Evolutionary conservation across 768 basidiomycete species (phyloP).

Genomic region (Postia placenta): DNA sequence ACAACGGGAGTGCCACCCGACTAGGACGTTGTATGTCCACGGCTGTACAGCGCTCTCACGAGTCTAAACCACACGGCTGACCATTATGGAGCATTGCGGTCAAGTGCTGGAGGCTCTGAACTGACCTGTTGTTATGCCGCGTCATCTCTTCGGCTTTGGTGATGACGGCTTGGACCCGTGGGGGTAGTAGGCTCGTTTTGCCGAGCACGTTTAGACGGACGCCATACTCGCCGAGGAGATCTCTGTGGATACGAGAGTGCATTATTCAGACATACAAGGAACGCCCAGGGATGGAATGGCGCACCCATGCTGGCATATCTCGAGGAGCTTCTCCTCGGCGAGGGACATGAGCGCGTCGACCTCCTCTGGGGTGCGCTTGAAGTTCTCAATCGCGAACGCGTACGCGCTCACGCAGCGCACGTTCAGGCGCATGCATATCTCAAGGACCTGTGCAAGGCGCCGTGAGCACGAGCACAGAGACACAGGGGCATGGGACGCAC

Average conservation of each 20-base stretch:
- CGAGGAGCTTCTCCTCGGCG: constrained; percentile 68
- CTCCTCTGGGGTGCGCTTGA: constrained; percentile 80
- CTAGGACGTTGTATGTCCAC: too few relatives aligned
- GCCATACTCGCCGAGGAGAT: constrained; percentile 74
- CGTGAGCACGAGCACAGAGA: neutral
- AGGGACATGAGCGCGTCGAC: constrained; percentile 86
- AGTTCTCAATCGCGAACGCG: constrained; percentile 98
- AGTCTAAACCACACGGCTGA: too few relatives aligned
- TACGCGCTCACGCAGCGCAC: constrained; percentile 89
- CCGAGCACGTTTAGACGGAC: constrained; percentile 85
- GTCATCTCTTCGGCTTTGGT: constrained; percentile 74
- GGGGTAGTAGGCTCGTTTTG: constrained; percentile 66
- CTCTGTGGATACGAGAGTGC: constrained; percentile 44
- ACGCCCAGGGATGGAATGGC: constrained; percentile 17
- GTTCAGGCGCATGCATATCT: constrained; percentile 75
- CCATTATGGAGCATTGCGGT: too few relatives aligned
- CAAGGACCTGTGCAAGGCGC: constrained; percentile 54
- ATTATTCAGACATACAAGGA: neutral
- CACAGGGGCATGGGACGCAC: constrained; percentile 40
- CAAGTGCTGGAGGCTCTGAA: too few relatives aligned
- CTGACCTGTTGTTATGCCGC: constrained; percentile 61
- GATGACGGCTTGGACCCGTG: constrained; percentile 63
- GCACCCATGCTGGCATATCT: constrained; percentile 79
- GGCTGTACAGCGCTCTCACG: too few relatives aligned
- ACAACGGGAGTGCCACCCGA: too few relatives aligned